A percentile compares a stretch with the other conserved stretches of the same genome.
phyloP scores from a whole-genome alignment of 306 rosid species.

The Crotalaria pallida region DNA sequence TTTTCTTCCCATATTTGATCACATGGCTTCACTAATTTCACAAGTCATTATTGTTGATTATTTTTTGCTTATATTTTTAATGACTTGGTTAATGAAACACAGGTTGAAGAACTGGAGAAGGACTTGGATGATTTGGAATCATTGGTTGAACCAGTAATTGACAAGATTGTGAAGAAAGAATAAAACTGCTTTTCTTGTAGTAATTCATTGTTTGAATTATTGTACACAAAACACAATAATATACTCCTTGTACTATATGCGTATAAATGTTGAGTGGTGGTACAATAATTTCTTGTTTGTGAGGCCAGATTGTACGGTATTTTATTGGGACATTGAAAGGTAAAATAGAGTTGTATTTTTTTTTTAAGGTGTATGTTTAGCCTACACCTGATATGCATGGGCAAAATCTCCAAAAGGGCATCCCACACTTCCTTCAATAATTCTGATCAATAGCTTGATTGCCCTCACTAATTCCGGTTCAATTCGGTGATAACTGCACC shows the following conservation, averaged over 20 bases:
- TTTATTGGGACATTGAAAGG: not conserved
- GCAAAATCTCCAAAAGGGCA: no score
- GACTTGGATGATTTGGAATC: constrained; percentile 37
- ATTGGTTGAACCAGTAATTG: constrained; percentile 33
- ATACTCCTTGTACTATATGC: not conserved
- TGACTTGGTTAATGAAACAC: not conserved
- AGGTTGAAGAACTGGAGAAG: constrained; percentile 49
- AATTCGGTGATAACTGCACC: not conserved
- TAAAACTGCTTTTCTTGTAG: not conserved
- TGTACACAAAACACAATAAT: not conserved
- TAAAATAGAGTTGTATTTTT: not conserved
- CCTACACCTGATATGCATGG: no score
- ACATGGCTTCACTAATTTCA: not conserved
- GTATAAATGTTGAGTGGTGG: not conserved
- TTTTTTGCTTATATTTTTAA: not conserved
- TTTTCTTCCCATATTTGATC: not conserved
- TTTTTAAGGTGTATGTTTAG: not conserved
- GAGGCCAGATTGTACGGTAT: not conserved
- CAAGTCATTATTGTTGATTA: not conserved
- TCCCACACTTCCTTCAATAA: no score
- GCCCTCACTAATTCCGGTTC: not conserved
- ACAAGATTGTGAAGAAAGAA: constrained; percentile 28
- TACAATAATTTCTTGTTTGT: not conserved
- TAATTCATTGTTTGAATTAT: not conserved
- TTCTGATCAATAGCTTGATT: no score